Evolutionary conservation across 1,284 basidiomycete species (phyloP).

Genomic region (Cryptococcus deneoformans): DNA sequence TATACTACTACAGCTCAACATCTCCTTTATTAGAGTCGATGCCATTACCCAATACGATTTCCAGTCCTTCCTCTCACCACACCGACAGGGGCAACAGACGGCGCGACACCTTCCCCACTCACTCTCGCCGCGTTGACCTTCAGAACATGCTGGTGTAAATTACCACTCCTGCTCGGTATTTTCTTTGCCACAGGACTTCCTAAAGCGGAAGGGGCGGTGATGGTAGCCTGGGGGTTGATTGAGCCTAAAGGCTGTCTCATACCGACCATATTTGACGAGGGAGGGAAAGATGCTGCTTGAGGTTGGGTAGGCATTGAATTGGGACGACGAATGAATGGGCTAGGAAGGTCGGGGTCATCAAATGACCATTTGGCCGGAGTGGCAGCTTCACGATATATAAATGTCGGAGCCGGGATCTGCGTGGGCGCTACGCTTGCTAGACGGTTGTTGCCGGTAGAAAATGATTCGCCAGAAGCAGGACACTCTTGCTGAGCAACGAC

Average conservation of each 20-base stretch:
- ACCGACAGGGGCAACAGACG: too few species aligned
- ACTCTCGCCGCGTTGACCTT: slow-evolving; percentile 20
- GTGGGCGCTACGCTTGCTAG: slow-evolving; percentile 20
- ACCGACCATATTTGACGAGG: background rate
- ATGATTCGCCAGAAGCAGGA: background rate
- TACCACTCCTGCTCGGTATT: slow-evolving; percentile 27
- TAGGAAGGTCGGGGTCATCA: slow-evolving; percentile 43
- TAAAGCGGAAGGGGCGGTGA: background rate
- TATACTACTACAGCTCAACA: background rate
- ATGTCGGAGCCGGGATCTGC: slow-evolving; percentile 35
- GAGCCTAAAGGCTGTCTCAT: slow-evolving; percentile 16
- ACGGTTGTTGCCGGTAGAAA: background rate
- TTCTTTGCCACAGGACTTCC: slow-evolving; percentile 7
- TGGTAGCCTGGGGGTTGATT: slow-evolving; percentile 9
- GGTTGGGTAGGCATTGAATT: slow-evolving; percentile 11
- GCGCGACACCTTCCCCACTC: slow-evolving; percentile 15
- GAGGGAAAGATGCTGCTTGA: background rate
- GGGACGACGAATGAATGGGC: slow-evolving; percentile 34
- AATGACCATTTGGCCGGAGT: slow-evolving; percentile 44
- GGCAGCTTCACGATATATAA: slow-evolving; percentile 35
- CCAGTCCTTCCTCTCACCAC: background rate
- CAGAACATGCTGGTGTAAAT: slow-evolving; percentile 33
- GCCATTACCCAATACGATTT: background rate
- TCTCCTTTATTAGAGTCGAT: background rate
- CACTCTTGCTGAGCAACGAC: background rate